Evolutionary conservation across 2,329 filamentous ascomycete species (phyloP), one percentile per base, ranked within the genome.

Genomic region (Alternaria tenuissima): DNA sequence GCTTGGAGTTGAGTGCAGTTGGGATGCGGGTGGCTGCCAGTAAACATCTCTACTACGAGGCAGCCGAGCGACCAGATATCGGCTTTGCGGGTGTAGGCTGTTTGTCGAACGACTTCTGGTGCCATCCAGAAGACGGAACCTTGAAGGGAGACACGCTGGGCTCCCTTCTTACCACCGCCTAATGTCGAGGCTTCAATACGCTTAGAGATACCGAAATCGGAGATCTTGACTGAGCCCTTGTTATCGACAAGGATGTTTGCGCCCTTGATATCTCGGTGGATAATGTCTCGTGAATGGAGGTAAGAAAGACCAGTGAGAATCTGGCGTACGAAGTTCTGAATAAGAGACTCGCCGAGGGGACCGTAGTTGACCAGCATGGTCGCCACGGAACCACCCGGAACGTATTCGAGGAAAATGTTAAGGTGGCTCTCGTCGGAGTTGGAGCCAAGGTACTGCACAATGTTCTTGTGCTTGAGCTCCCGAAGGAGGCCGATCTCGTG

Each of bases 61-160:
- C 95, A 99, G 34, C 95, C 95, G 24, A 99, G 87, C 46, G 93
- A 97, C 95, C 95, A 99, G 70, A 99, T 99, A 74, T 99, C 95
- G 14, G 95, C 95, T 82, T 98, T 98, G 81, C 94, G 93, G 5
- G 94, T 98, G 81, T 99, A 97, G 6, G 93, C 94, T 3, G 94
- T 98, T 81, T 98, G 95, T 74, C 95, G 95, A 64, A 99, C 95
- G 20, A 99, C 95, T 82, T 99, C 95, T 8, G 95, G 95, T 0
- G 95, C 95, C 95, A 99, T 99, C 95, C 95, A 99, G 82, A 97
- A 99, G 53, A 99, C 95, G 26, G 93, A 97, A 14, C 95, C 95
- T 79, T 99, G 95, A 4, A 99, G 87, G 1, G 94, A 98, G 11
- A 88, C 74, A 83, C 89, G 70, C 84, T 69, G 73, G 18, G 69